Evolutionary conservation across 805 yeast genomes (phyloP), one percentile per base, ranked within the genome.

Genomic region (Monosporozyma solicola): DNA sequence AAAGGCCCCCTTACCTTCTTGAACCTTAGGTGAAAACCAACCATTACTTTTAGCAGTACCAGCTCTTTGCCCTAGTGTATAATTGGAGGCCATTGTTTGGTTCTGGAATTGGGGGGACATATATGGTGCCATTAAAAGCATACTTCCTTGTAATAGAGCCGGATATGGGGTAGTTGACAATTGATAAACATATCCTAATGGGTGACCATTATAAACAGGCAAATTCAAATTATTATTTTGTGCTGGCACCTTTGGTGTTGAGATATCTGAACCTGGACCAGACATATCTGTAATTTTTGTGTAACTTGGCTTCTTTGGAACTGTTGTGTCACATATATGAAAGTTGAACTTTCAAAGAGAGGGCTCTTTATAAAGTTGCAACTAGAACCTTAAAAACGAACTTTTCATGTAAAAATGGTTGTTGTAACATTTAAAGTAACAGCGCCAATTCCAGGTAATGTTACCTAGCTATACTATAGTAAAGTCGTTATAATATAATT

Each of bases 111-210:
- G 35, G n/a, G 51, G 47, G 11, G 47, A 49, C 20, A 49, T 29
- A n/a, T 29, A 22, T 15, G 51, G 51, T 2, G 77, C 67, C 3
- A 68, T 59, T 4, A 74, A 54, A 33, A 79, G 59, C 41, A 71
- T 55, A 0, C 16, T 9, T 9, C 41, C 41, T 13, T 47, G 46
- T 43, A 43, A 5, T 8, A 43, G 71, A 2, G 82, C 75, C 6
- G 82, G 80, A 32, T 70, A 67, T 6, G 83, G 82, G 0, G 83
- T 77, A 10, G 57, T 54, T 0, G 75, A 61, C 52, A 63, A 62
- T 24, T 61, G 61, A 53, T 71, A 71, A 13, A 15, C 33, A 39
- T 22, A 68, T 15, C 29, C 41, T 37, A 25, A 24, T 20, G 25
- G 35, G 5, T 35, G 43, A 16, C 47, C 43, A 33, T 29, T 33